These are phyloP conservation scores for Tolypocladium amazonense DNA, from an alignment of 2,329 filamentous ascomycete species.

Conservation along the genomic window DNA sequence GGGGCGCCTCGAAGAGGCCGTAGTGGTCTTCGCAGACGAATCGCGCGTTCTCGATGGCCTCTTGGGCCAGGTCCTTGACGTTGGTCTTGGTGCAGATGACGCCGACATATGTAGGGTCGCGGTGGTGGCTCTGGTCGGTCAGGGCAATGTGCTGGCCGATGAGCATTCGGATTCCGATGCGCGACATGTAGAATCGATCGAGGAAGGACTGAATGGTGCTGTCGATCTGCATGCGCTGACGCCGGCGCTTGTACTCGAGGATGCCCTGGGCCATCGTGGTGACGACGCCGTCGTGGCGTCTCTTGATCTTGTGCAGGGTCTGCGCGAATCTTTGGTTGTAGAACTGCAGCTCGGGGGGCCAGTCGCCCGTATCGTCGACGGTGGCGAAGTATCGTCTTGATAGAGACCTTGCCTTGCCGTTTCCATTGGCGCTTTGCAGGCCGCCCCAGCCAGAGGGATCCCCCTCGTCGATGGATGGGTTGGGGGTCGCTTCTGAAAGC, in stretches of 20 bases:
- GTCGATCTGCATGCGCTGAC: slow-evolving; percentile 97
- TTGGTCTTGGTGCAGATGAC: slow-evolving; percentile 99
- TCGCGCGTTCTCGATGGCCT: slow-evolving; percentile 97
- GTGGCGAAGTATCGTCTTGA: slow-evolving; percentile 71
- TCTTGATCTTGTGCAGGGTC: slow-evolving; percentile 86
- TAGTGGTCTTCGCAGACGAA: slow-evolving; percentile 99
- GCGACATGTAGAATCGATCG: slow-evolving; percentile 99
- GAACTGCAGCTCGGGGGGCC: slow-evolving; percentile 87
- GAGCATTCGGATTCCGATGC: slow-evolving; percentile 97
- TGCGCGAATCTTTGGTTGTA: slow-evolving; percentile 90
- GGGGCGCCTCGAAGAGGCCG: slow-evolving; percentile 90
- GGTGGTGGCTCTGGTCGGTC: slow-evolving; percentile 81
- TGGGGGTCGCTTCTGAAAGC: slow-evolving; percentile 74
- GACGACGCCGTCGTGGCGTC: slow-evolving; percentile 91
- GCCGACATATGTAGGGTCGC: slow-evolving; percentile 89
- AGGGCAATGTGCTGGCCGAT: slow-evolving; percentile 97
- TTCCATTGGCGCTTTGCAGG: slow-evolving; percentile 30
- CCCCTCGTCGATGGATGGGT: slow-evolving; percentile 78
- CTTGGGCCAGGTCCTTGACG: slow-evolving; percentile 84
- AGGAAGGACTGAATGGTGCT: slow-evolving; percentile 95
- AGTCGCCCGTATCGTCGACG: slow-evolving; percentile 77
- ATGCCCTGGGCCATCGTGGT: slow-evolving; percentile 98
- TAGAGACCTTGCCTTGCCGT: slow-evolving; percentile 37
- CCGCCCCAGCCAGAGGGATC: slow-evolving; percentile 58
- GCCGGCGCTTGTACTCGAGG: slow-evolving; percentile 91